phyloP scores from a whole-genome alignment of 2,329 filamentous ascomycete species.

The Xylaria sp. region DNA sequence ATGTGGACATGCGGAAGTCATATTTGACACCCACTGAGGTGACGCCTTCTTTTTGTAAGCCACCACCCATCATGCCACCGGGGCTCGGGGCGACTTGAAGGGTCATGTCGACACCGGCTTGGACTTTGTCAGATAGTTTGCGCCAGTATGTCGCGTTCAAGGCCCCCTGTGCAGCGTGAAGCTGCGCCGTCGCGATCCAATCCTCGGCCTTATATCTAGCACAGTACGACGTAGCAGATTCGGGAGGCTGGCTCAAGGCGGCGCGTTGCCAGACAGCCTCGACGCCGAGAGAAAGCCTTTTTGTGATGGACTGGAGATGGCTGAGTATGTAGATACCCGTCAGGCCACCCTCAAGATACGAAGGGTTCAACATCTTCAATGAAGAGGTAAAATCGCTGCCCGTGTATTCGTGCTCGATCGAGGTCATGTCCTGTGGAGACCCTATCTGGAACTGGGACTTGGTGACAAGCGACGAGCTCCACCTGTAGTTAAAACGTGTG shows the following conservation, averaged over 20 bases:
- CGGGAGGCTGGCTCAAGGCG: conserved; percentile 85
- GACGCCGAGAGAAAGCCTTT: conserved; percentile 85
- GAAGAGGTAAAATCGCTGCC: conserved; percentile 93
- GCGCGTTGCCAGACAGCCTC: conserved; percentile 93
- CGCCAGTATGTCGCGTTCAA: conserved; percentile 95
- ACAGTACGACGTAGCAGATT: conserved; percentile 89
- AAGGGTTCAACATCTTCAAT: conserved; percentile 96
- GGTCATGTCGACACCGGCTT: conserved; percentile 95
- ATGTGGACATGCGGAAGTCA: conserved; percentile 94
- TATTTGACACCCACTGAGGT: conserved; percentile 97
- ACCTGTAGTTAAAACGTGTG: conserved; percentile 93
- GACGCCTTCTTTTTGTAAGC: conserved; percentile 83
- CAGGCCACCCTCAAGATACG: conserved; percentile 86
- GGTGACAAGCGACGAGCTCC: conserved; percentile 81
- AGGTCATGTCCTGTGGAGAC: conserved; percentile 81
- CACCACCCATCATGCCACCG: conserved; percentile 81
- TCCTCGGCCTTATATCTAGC: conserved; percentile 90
- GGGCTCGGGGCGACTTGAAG: conserved; percentile 77
- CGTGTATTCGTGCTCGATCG: conserved; percentile 95
- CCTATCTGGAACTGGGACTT: conserved; percentile 89
- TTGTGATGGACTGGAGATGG: conserved; percentile 94
- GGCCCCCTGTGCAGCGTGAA: conserved; percentile 87
- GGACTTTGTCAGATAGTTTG: conserved; percentile 90
- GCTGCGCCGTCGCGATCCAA: conserved; percentile 92
- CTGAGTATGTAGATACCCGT: conserved; percentile 96